Conservation (phyloP, 2,329 filamentous ascomycete species). For the Fusarium pseudonygamai region DNA sequence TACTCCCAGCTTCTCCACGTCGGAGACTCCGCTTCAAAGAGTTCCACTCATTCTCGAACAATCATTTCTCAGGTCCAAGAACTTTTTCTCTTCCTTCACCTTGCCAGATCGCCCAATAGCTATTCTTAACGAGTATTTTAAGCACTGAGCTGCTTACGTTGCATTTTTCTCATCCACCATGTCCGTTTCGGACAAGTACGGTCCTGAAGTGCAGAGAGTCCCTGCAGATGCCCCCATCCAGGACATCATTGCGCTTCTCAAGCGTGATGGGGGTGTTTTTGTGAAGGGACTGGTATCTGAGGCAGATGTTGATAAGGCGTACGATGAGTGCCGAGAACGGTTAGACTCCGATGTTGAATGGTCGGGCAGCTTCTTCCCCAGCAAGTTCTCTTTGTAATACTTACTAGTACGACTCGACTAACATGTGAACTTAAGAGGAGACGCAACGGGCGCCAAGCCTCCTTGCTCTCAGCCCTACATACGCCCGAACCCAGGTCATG, state of each 20-base stretch:
- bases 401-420: not conserved
- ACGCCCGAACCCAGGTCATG: constrained; percentile 24
- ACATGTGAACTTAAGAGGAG: not conserved
- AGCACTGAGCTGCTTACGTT: not conserved
- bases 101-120: not conserved
- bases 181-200: not conserved
- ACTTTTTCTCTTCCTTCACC: not conserved
- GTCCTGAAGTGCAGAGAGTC: not conserved
- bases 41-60: not conserved
- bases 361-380: constrained; percentile 6
- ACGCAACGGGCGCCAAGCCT: constrained; percentile 22
- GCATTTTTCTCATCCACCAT: not conserved
- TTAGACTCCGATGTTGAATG: not conserved
- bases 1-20: not conserved
- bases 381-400: not conserved
- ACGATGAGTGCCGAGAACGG: not conserved
- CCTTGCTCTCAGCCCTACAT: constrained; percentile 23
- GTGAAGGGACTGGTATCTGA: not conserved
- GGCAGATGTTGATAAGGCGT: not conserved
- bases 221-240: not conserved
- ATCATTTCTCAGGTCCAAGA: not conserved
- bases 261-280: constrained; percentile 7
- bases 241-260: constrained; percentile 3
- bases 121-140: not conserved
- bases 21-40: not conserved